Evolutionary conservation across 108 stramenopile species (phyloP).

Genomic region (Licmophora abbreviata): DNA sequence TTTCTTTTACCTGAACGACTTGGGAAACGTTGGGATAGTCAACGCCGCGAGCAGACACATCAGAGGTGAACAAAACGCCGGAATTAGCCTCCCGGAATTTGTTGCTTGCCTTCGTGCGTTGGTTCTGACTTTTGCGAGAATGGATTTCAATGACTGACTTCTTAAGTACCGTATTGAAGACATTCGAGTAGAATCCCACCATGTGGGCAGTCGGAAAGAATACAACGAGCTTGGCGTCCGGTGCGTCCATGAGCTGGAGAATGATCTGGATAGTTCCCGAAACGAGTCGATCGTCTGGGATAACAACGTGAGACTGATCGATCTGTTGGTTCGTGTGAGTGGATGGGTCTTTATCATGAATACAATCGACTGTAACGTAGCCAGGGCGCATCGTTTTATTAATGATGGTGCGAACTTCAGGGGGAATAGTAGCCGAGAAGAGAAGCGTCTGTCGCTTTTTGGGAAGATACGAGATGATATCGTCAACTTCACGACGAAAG

Average conservation of each 20-base stretch:
- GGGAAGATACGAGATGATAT: constrained; percentile 68
- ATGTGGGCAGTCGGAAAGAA: constrained; percentile 88
- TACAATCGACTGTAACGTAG: constrained; percentile 46
- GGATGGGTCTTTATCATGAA: constrained; percentile 29
- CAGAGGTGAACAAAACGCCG: constrained; percentile 77
- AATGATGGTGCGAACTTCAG: constrained; percentile 54
- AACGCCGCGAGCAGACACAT: constrained; percentile 88
- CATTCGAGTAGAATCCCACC: constrained; percentile 56
- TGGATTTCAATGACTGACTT: constrained; percentile 77
- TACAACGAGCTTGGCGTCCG: constrained; percentile 53
- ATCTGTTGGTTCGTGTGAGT: constrained; percentile 47
- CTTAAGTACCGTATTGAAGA: constrained; percentile 53
- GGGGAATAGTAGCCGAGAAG: constrained; percentile 90
- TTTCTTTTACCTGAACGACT: constrained; percentile 53
- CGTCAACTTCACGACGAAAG: constrained; percentile 74
- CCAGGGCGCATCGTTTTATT: constrained; percentile 30
- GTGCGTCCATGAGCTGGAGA: constrained; percentile 18
- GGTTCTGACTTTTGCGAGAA: constrained; percentile 76
- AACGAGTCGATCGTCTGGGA: constrained; percentile 33
- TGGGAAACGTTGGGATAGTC: constrained; percentile 70
- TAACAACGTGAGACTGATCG: constrained; percentile 37
- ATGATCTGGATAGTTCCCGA: constrained; percentile 39
- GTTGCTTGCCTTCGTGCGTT: constrained; percentile 58
- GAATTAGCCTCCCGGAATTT: constrained; percentile 45
- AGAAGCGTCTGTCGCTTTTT: constrained; percentile 79